phyloP scores from a whole-genome alignment of 331 rosid species.

The Malus hybrid region DNA sequence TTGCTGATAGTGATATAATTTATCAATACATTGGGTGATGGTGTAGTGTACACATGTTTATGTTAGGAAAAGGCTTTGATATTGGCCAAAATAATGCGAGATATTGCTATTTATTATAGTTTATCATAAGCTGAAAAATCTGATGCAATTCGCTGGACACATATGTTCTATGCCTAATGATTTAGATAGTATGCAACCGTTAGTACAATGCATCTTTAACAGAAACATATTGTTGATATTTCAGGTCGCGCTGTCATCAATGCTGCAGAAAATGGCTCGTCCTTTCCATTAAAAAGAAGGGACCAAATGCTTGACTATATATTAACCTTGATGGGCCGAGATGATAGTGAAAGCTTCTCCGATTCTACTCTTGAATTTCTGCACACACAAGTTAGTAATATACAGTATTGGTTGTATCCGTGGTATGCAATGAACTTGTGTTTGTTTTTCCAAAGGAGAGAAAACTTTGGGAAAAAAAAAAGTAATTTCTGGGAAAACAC shows the following conservation, averaged over 20 bases:
- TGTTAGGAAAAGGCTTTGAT: not conserved
- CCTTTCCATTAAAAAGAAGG: conserved; percentile 91
- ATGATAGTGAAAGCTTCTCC: conserved; percentile 66
- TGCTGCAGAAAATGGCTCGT: conserved; percentile 85
- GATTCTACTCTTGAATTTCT: conserved; percentile 76
- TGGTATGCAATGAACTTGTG: not conserved
- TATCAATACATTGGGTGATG: not conserved
- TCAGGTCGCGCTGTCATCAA: conserved; percentile 92
- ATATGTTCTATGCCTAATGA: not conserved
- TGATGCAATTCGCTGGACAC: not conserved
- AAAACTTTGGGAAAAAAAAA: not conserved
- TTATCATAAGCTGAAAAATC: not conserved
- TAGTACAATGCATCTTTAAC: not conserved
- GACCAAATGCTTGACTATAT: conserved; percentile 82
- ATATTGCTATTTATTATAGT: too few relatives aligned
- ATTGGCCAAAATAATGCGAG: not conserved
- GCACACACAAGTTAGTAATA: conserved; percentile 68
- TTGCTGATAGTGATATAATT: not conserved
- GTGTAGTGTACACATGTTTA: not conserved
- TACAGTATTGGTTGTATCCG: conserved; percentile 8
- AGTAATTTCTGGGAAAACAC: not conserved
- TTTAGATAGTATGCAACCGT: not conserved
- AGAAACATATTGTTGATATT: conserved; percentile 10
- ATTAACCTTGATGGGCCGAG: conserved; percentile 90
- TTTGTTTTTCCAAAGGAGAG: not conserved